A percentile compares a stretch with the other conserved stretches of the same genome.
Evolutionary conservation across 192 early-diverging fungal genomes (phyloP).

Genomic region (Mortierella antarctica): DNA sequence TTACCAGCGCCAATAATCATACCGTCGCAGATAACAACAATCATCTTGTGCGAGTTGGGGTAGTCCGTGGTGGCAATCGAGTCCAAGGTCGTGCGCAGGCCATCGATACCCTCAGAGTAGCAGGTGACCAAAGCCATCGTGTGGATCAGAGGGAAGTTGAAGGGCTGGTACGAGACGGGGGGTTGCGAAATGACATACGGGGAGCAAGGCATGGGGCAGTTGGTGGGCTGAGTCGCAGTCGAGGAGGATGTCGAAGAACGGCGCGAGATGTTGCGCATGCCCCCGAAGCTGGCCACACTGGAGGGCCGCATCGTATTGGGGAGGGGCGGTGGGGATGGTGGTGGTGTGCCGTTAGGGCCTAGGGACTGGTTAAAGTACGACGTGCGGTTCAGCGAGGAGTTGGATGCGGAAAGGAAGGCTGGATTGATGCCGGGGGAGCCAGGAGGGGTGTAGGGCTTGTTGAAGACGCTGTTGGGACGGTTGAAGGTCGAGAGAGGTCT

Average conservation of each 20-base stretch:
- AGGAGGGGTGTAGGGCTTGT: conserved; percentile 46
- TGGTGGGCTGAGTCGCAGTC: conserved; percentile 28
- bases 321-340: conserved; percentile 47
- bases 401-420: conserved; percentile 33
- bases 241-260: conserved; percentile 53
- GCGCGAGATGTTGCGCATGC: conserved; percentile 40
- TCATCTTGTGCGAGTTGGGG: conserved; percentile 81
- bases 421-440: conserved; percentile 40
- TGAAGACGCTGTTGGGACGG: conserved; percentile 27
- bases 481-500: conserved; percentile 43
- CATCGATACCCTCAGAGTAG: conserved; percentile 81
- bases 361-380: conserved; percentile 39
- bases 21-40: conserved; percentile 84
- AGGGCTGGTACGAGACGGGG: conserved; percentile 58
- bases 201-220: conserved; percentile 50
- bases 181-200: conserved; percentile 54
- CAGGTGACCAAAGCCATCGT: conserved; percentile 82
- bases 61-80: conserved; percentile 83
- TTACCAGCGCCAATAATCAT: conserved; percentile 84
- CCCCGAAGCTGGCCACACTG: conserved; percentile 38
- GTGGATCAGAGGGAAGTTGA: conserved; percentile 65
- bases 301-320: conserved; percentile 38
- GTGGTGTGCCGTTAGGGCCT: conserved; percentile 40
- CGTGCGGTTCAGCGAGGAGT: conserved; percentile 29
- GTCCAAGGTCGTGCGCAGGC: conserved; percentile 79